Evolutionary conservation across 108 stramenopile species (phyloP), one percentile per base, ranked within the genome.

Genomic region (Discostella pseudostelligera): DNA sequence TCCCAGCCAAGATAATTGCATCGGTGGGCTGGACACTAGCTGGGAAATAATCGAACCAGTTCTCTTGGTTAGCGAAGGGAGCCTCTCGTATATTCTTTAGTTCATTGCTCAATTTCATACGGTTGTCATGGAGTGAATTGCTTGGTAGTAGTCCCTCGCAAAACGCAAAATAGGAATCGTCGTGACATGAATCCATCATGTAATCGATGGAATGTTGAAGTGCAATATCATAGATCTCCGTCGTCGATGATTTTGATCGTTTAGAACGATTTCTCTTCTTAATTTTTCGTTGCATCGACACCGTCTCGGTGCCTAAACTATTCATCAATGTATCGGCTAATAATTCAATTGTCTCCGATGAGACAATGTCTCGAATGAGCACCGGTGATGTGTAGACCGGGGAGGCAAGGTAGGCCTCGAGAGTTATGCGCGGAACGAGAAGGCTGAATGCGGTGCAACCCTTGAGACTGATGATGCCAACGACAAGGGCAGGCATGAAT

Each of bases 41-140:
- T 10, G 87, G 87, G 69, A 87, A 87, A 26, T 53, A 76, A 46
- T 78, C 70, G 51, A 87, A 85, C 84, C 83, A 85, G 55, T 81
- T 56, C 19, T 79, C 69, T 35, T 48, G 13, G 22, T 35, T 32
- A 0, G 47, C 8, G 57, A 48, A 57, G 16, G 59, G 59, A 55
- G 35, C 39, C 16, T 65, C 59, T 16, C 76, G 44, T 47, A 59
- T 54, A 35, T 72, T 14, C 59, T 17, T 22, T 20, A 62, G 20
- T 24, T 40, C 49, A 66, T 35, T n/a, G 39, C 25, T 45, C 22
- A 46, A 48, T 51, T 48, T 56, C 1, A 2, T 28, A 0, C 45
- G 8, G 48, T 19, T 11, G 14, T 10, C 25, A 17, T 48, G 24
- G 45, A 37, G 36, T 8, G 17, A 24, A 0, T 26, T 17, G 9